phyloP scores from a whole-genome alignment of 1,284 basidiomycete genomes.

The Fomitopsis betulina region DNA sequence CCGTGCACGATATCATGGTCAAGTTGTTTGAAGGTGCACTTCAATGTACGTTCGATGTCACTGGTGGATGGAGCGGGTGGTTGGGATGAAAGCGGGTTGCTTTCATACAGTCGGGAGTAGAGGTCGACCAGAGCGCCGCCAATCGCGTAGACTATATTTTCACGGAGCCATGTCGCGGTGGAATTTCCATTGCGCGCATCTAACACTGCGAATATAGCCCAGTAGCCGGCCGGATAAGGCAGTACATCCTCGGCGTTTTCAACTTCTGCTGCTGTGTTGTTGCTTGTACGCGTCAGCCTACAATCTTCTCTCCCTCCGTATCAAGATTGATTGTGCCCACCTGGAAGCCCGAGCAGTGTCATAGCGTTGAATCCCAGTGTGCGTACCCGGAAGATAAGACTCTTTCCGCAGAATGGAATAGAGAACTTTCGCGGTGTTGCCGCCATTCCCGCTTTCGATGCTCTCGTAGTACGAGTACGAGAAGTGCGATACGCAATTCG shows the following conservation, averaged over 20 bases:
- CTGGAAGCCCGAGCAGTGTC: slow-evolving; percentile 22
- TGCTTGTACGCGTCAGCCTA: slow-evolving; percentile 14
- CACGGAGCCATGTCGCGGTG: slow-evolving; percentile 26
- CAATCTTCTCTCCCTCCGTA: background rate
- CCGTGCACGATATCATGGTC: slow-evolving; percentile 27
- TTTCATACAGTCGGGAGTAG: slow-evolving; percentile 11
- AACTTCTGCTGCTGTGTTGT: slow-evolving; percentile 26
- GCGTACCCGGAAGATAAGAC: slow-evolving; percentile 4
- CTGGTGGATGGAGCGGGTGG: slow-evolving; percentile 6
- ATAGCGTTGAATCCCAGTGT: slow-evolving; percentile 19
- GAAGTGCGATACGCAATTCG: background rate
- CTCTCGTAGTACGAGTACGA: background rate
- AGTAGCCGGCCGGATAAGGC: slow-evolving; percentile 22
- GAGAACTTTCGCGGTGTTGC: no score
- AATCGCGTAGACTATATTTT: slow-evolving; percentile 26
- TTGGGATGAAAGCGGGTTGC: background rate
- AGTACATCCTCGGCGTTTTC: slow-evolving; percentile 23
- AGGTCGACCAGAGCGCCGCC: slow-evolving; percentile 25
- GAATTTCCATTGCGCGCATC: slow-evolving; percentile 29
- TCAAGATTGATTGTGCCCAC: slow-evolving; percentile 11
- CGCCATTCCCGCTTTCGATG: background rate
- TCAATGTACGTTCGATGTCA: slow-evolving; percentile 21
- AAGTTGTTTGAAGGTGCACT: slow-evolving; percentile 25
- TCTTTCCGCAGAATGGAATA: slow-evolving; percentile 11
- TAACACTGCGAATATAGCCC: slow-evolving; percentile 29